phyloP scores from a whole-genome alignment of 805 yeast genomes.

The Yamadazyma scolyti region DNA sequence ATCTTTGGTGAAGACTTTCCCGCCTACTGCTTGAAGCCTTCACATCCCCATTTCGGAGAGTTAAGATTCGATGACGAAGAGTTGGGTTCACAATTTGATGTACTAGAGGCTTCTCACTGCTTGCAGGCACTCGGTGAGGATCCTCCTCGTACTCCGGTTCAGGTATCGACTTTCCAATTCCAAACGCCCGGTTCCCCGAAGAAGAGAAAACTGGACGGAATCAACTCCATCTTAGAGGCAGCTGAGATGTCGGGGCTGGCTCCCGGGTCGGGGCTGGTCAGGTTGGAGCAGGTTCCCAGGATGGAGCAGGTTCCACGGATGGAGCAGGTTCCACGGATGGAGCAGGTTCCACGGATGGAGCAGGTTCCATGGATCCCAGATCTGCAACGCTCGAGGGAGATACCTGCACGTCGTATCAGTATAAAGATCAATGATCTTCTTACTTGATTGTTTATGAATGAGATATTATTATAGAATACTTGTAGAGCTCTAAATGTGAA shows the following conservation, averaged over 20 bases:
- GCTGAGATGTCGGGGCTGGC: conserved; percentile 16
- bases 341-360: too few relatives aligned
- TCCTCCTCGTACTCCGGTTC: not conserved
- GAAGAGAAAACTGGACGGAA: conserved; percentile 16
- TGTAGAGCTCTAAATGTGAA: too few relatives aligned
- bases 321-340: too few relatives aligned
- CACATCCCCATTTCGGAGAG: conserved; percentile 63
- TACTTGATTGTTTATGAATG: too few relatives aligned
- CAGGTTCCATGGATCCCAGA: conserved; percentile 1
- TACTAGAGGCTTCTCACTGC: conserved; percentile 35
- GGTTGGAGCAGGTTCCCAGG: too few relatives aligned
- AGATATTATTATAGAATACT: too few relatives aligned
- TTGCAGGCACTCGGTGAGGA: conserved; percentile 21
- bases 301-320: too few relatives aligned
- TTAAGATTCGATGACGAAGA: conserved; percentile 39
- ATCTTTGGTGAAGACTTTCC: conserved; percentile 74
- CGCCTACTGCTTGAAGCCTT: conserved; percentile 53
- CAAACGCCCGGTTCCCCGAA: not conserved
- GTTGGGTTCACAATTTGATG: conserved; percentile 19
- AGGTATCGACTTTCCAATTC: conserved; percentile 1
- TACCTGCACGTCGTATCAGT: conserved; percentile 13
- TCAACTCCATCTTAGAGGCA: conserved; percentile 28
- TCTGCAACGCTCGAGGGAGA: not conserved
- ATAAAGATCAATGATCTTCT: conserved; percentile 30
- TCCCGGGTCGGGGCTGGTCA: too few relatives aligned